Evolutionary conservation across 2,329 filamentous ascomycete genomes (phyloP).

Genomic region (Plectosphaerella plurivora): DNA sequence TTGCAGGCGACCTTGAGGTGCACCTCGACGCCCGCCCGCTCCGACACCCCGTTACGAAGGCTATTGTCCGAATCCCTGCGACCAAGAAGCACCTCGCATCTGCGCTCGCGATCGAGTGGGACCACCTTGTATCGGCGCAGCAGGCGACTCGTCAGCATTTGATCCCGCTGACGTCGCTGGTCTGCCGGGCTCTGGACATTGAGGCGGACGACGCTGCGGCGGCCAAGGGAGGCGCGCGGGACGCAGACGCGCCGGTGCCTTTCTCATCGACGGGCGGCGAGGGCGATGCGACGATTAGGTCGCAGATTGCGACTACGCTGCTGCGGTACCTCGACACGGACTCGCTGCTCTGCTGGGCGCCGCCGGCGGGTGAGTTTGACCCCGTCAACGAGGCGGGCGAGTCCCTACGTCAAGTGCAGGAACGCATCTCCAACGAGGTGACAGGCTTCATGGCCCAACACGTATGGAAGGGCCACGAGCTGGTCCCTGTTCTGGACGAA

Average conservation of each 20-base stretch:
- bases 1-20: conserved; percentile 49
- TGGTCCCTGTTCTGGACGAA: conserved; percentile 74
- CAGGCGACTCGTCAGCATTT: conserved; percentile 83
- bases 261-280: conserved; percentile 15
- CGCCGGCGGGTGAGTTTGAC: conserved; percentile 45
- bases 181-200: conserved; percentile 81
- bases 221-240: not conserved
- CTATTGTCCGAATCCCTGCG: conserved; percentile 65
- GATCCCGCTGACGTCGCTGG: conserved; percentile 83
- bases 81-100: conserved; percentile 78
- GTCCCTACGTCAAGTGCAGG: conserved; percentile 69
- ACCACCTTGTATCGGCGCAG: conserved; percentile 72
- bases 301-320: conserved; percentile 61
- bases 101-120: conserved; percentile 91
- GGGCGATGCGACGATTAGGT: conserved; percentile 44
- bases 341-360: conserved; percentile 84
- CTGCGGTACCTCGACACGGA: conserved; percentile 91
- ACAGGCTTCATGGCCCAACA: conserved; percentile 65
- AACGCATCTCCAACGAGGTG: conserved; percentile 63
- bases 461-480: conserved; percentile 80
- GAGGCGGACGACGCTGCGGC: conserved; percentile 42
- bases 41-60: conserved; percentile 69
- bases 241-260: not conserved
- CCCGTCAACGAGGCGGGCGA: conserved; percentile 42
- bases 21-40: conserved; percentile 76